phyloP scores from a whole-genome alignment of 192 early-diverging fungal species.

The Chytriomyces sp. region DNA sequence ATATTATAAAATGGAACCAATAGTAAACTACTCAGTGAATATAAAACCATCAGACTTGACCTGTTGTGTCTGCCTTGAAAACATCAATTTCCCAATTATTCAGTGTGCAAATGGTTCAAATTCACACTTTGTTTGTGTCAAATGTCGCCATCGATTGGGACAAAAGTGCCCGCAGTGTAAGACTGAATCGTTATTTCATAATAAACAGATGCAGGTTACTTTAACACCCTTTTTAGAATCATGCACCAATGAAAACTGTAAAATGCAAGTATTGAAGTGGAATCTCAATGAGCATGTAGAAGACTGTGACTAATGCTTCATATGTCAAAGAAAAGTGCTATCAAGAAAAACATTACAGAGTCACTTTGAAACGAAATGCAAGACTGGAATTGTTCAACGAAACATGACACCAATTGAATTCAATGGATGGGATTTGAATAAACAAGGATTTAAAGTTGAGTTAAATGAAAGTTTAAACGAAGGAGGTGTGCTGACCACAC shows the following conservation, averaged over 20 bases:
- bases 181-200: neutral
- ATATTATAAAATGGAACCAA: constrained; percentile 1
- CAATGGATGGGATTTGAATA: neutral
- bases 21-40: neutral
- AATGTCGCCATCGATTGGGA: neutral
- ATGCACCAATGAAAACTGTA: neutral
- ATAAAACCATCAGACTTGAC: neutral
- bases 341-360: neutral
- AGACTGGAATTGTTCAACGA: neutral
- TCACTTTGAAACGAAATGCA: constrained; percentile 2
- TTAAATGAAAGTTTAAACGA: neutral
- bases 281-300: neutral
- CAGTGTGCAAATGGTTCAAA: neutral
- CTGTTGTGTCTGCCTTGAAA: neutral
- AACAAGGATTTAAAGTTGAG: neutral
- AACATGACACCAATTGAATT: neutral
- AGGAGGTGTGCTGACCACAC: neutral
- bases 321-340: neutral
- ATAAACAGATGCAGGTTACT: neutral
- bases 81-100: neutral
- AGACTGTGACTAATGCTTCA: constrained; percentile 1
- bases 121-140: neutral
- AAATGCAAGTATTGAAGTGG: neutral
- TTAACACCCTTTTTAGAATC: neutral
- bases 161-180: neutral